These are phyloP conservation scores for Domatiomyces globalis DNA, from an alignment of 2,329 filamentous ascomycete species.

Conservation along the genomic window DNA sequence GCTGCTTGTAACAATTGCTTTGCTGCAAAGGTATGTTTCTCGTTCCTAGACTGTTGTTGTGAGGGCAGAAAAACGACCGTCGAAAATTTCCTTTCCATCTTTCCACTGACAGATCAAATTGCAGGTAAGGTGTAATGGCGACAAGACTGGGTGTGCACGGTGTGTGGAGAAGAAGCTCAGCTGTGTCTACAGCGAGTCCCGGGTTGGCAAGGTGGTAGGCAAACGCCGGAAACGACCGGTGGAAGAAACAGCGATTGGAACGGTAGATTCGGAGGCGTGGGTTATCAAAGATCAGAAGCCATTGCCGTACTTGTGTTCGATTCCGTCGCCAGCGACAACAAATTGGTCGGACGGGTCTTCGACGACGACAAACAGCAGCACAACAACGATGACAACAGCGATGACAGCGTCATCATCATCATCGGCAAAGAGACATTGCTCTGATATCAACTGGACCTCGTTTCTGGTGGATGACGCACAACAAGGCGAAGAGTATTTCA, in stretches of 20 bases:
- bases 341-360: constrained; percentile 7
- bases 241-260: constrained; percentile 9
- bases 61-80: neutral
- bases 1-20: constrained; percentile 18
- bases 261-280: constrained; percentile 10
- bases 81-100: neutral
- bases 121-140: constrained; percentile 18
- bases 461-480: constrained; percentile 10
- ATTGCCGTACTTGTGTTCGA: constrained; percentile 5
- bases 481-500: neutral
- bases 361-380: neutral
- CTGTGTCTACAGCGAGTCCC: constrained; percentile 18
- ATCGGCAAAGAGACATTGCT: constrained; percentile 6
- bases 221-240: constrained; percentile 18
- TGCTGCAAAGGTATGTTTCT: constrained; percentile 14
- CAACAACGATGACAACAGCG: neutral
- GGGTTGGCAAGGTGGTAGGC: constrained; percentile 17
- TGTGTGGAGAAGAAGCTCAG: constrained; percentile 16
- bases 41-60: neutral
- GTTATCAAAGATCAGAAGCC: constrained; percentile 6
- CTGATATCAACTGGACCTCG: constrained; percentile 8
- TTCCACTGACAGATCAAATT: neutral
- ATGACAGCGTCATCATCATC: neutral
- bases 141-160: constrained; percentile 17
- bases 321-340: constrained; percentile 15